These are phyloP conservation scores for Casuarina equisetifolia DNA, from an alignment of 306 rosid genomes.

Conservation along the genomic window DNA sequence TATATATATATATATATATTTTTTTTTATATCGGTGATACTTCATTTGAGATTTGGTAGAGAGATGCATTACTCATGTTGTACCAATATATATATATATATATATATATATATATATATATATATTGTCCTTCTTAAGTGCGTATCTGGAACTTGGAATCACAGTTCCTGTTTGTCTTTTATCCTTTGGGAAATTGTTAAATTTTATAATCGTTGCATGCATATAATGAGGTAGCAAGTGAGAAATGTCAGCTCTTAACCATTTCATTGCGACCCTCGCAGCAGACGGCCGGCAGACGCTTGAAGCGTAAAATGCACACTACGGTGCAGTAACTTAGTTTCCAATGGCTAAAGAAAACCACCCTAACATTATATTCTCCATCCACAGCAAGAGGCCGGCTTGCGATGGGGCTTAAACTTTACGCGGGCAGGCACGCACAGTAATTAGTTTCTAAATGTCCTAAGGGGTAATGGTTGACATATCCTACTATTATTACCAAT, in stretches of 20 bases:
- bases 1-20: no score
- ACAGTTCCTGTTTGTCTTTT: no score
- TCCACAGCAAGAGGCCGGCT: slow-evolving; percentile 19
- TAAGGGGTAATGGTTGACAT: slow-evolving; percentile 11
- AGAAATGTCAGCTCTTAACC: background rate
- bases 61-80: no score
- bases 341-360: background rate
- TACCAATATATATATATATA: no score
- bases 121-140: no score
- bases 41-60: no score
- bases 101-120: no score
- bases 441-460: background rate
- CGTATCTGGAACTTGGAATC: no score
- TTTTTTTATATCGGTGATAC: no score
- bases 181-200: no score
- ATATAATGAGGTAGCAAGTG: no score
- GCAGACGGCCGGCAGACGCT: background rate
- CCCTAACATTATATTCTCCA: background rate
- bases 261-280: background rate
- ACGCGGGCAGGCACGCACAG: slow-evolving; percentile 13
- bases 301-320: background rate
- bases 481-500: background rate
- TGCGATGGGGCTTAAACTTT: background rate
- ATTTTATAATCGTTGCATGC: no score
- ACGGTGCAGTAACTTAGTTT: background rate